Base-by-base conservation (phyloP, 2,329 filamentous ascomycete genomes). In the Ceratocystis diversiconidia region DNA sequence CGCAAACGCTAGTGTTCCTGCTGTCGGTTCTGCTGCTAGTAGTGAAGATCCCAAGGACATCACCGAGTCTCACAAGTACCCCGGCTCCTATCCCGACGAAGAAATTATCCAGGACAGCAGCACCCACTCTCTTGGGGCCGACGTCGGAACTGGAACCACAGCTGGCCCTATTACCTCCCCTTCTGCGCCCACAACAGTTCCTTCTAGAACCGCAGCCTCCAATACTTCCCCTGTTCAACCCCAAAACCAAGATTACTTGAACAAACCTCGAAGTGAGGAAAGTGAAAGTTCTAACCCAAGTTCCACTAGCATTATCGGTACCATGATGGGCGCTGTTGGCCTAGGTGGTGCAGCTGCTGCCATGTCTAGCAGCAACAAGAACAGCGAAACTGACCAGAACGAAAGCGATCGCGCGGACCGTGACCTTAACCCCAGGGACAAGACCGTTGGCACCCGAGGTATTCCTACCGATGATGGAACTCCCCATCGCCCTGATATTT, bases 281-380 rank as follows among this genome's bases (percentile, higher is more conserved):
- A 62, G 32, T 3, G 46, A 50, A 48, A 62, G 32, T 17, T 36
- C 55, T 3, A 59, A 2, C 30, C 32, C 28, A 8, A 32, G 55
- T 12, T 62, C 61, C 2, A 62, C 44, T 44, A 25, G 66, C 2
- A 65, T 67, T 8, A 61, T 67, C n/a, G 30, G 66, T 12, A 62
- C 57, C 25, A 36, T 67, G 32, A 65, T 67, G 60, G 66, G 63
- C 17, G 66, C 63, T 43, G 63, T 63, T 41, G 63, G 63, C 3
- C 63, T 67, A 17, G 52, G 66, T 7, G 63, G 61, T 55, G 63
- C 63, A 44, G 66, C 66, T 32, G 63, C 63, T 32, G 61, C 60
- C 10, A 62, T 65, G 22, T 28, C 66, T 2, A 44, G 61, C 8
- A 44, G 61, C 36, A 60, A 61, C 30, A 61, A 64, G 17, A n/a